These are phyloP conservation scores for Ceratobasidium sp. DNA, from an alignment of 1,284 basidiomycete genomes.

Conservation along the genomic window DNA sequence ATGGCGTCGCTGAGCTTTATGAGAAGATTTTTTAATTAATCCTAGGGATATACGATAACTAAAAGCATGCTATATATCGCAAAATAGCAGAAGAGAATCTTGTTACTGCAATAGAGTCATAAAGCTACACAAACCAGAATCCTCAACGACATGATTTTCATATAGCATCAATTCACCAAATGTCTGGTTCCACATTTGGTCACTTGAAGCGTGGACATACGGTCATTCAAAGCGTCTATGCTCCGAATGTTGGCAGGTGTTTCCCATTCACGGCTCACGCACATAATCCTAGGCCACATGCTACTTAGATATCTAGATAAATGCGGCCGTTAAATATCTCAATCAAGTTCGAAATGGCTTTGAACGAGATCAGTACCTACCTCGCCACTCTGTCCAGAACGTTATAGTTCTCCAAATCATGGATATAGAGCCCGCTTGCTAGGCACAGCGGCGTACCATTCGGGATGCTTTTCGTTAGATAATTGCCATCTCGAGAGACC, in stretches of 20 bases:
- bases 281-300: background rate
- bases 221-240: background rate
- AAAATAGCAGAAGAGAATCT: no score
- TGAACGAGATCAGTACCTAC: background rate
- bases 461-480: background rate
- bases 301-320: background rate
- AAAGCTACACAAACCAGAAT: no score
- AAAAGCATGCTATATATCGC: no score
- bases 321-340: background rate
- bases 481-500: background rate
- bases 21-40: no score
- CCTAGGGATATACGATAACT: no score
- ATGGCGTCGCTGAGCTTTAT: no score
- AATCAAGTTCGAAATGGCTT: background rate
- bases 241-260: background rate
- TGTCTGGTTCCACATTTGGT: no score
- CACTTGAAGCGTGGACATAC: background rate
- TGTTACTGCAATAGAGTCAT: no score
- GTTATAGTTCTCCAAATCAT: background rate
- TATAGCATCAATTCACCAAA: no score
- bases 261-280: background rate
- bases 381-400: background rate
- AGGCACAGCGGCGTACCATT: background rate
- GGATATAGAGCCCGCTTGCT: background rate
- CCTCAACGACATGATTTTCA: no score